Conservation (phyloP, 2,329 filamentous ascomycete species). For the Teratosphaeria viscida region DNA sequence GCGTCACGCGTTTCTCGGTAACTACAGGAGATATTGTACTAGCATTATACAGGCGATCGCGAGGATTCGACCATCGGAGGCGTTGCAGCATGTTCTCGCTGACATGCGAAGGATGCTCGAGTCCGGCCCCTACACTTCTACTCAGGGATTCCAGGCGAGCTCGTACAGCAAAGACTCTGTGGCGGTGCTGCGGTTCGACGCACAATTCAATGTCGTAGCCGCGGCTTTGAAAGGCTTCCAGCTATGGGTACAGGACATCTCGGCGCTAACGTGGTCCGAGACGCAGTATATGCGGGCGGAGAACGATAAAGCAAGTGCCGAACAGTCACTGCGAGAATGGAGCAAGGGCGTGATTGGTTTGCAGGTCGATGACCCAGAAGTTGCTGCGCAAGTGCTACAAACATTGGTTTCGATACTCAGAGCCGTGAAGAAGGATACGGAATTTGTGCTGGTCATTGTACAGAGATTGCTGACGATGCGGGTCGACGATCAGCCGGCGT, state of each 20-base stretch:
- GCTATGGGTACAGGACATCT: slow-evolving; percentile 51
- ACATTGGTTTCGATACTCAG: slow-evolving; percentile 21
- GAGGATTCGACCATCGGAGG: slow-evolving; percentile 69
- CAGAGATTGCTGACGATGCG: slow-evolving; percentile 83
- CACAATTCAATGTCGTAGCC: slow-evolving; percentile 81
- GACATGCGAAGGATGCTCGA: slow-evolving; percentile 65
- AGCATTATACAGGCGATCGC: slow-evolving; percentile 83
- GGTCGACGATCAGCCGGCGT: slow-evolving; percentile 60
- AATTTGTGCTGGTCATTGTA: slow-evolving; percentile 77
- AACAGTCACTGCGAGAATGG: slow-evolving; percentile 46
- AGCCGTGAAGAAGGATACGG: slow-evolving; percentile 12
- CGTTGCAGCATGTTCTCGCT: slow-evolving; percentile 75
- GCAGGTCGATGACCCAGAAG: slow-evolving; percentile 48
- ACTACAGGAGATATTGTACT: slow-evolving; percentile 84
- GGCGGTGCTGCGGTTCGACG: slow-evolving; percentile 70
- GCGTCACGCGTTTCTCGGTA: slow-evolving; percentile 86
- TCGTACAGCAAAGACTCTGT: slow-evolving; percentile 55
- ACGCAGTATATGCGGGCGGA: slow-evolving; percentile 43
- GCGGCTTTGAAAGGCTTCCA: slow-evolving; percentile 79
- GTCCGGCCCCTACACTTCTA: slow-evolving; percentile 59
- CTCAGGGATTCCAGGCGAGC: slow-evolving; percentile 49
- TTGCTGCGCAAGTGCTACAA: slow-evolving; percentile 21
- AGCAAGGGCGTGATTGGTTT: slow-evolving; percentile 60
- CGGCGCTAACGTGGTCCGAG: slow-evolving; percentile 31
- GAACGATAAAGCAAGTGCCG: slow-evolving; percentile 47